phyloP scores from a whole-genome alignment of 2,329 filamentous ascomycete genomes.

The Tricladium varicosporioides region DNA sequence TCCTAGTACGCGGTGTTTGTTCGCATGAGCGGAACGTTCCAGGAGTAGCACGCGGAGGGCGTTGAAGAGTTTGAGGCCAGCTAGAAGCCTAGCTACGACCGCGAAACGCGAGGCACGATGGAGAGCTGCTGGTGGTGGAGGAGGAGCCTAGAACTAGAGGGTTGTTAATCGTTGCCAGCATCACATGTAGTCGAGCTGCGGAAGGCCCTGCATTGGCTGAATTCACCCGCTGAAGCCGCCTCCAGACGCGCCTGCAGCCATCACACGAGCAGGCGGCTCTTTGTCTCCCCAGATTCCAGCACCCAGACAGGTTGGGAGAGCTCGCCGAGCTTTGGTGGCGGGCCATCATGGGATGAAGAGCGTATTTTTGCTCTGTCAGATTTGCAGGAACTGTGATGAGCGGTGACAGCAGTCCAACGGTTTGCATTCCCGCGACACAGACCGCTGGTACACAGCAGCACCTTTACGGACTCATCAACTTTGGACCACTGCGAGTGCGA shows the following conservation, averaged over 20 bases:
- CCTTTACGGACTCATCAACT: too few relatives aligned
- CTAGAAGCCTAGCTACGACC: too few relatives aligned
- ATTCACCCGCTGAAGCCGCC: background rate
- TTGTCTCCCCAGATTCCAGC: background rate
- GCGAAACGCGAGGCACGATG: too few relatives aligned
- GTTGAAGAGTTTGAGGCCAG: background rate
- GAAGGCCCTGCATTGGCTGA: background rate
- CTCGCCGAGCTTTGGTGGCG: background rate
- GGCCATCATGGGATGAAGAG: background rate
- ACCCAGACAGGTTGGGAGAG: background rate
- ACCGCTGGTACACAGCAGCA: background rate
- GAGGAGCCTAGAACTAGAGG: too few relatives aligned
- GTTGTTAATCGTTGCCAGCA: too few relatives aligned
- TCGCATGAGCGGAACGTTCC: slow-evolving; percentile 2
- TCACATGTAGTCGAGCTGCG: background rate
- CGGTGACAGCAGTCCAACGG: background rate
- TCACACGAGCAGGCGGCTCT: slow-evolving; percentile 13
- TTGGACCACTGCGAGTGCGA: too few relatives aligned
- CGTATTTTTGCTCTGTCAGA: background rate
- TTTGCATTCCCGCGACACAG: background rate
- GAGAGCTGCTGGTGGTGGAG: too few relatives aligned
- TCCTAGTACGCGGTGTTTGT: background rate
- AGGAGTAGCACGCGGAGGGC: background rate
- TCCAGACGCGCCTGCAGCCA: slow-evolving; percentile 1
- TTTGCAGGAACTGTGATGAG: background rate